phyloP scores from a whole-genome alignment of 2,329 filamentous ascomycete genomes.

The Trichoderma lentiforme region DNA sequence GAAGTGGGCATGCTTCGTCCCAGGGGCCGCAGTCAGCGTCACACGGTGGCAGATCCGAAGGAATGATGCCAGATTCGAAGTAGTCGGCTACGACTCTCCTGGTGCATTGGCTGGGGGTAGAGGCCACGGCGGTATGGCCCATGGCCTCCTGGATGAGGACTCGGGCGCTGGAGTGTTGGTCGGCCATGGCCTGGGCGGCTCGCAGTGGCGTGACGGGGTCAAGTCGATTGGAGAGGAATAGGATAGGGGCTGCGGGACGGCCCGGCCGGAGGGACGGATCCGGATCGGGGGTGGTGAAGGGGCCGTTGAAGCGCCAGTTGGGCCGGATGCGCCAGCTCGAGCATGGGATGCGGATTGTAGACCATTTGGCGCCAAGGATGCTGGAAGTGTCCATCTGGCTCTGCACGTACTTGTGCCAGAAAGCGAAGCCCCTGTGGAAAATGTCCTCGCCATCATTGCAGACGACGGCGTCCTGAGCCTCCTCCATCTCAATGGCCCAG shows the following conservation, averaged over 20 bases:
- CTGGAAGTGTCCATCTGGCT: conserved; percentile 28
- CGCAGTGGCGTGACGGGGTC: conserved; percentile 46
- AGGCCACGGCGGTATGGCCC: conserved; percentile 27
- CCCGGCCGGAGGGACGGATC: conserved; percentile 26
- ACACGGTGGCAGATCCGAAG: conserved; percentile 20
- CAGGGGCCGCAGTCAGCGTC: conserved; percentile 21
- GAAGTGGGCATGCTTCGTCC: conserved; percentile 17
- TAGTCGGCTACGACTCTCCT: conserved; percentile 26
- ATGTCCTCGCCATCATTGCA: conserved; percentile 37
- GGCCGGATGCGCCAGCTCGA: conserved; percentile 36
- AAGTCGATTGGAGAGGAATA: conserved; percentile 42
- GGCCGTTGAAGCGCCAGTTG: conserved; percentile 40
- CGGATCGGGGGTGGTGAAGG: conserved; percentile 30
- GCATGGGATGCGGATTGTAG: conserved; percentile 39
- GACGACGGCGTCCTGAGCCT: conserved; percentile 28
- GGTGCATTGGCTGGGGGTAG: conserved; percentile 23
- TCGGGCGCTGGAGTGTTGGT: conserved; percentile 27
- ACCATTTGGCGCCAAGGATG: conserved; percentile 34
- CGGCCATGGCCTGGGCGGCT: conserved; percentile 33
- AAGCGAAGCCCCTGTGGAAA: conserved; percentile 22
- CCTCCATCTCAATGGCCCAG: conserved; percentile 8
- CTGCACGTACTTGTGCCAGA: conserved; percentile 31
- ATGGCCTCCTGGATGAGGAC: conserved; percentile 31
- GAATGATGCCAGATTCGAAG: conserved; percentile 31
- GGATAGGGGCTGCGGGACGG: conserved; percentile 39